Evolutionary conservation across 169 alveolate species (phyloP), one percentile per base, ranked within the genome.

Genomic region (Plasmodium blacklocki): DNA sequence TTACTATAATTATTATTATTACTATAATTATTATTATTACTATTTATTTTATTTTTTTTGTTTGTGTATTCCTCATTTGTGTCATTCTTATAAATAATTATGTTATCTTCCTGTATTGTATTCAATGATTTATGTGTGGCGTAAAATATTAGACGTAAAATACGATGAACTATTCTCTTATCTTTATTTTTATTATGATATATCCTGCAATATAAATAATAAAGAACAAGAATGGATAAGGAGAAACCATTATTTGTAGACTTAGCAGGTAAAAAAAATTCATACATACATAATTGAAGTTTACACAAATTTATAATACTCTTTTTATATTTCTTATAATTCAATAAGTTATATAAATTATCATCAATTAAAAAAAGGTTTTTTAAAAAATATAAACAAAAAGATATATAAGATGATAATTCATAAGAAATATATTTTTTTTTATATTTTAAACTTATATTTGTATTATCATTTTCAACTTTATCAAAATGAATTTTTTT

Each of bases 371-470:
- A 39, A 45, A 66, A 5, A 49, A 76, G n/a, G 4, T 45, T 76
- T 49, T 76, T 76, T 50, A 76, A 70, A 54, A 64, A 76, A 50
- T 76, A 70, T 49, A 76, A 43, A 39, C 78, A 76, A 64, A 76
- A 76, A 26, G 89, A 18, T 26, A 76, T 64, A 76, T 76, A 29
- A 23, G 52, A 32, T 12, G 75, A 50, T 15, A 26, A 3, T 19
- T 76, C 9, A 32, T 73, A 47, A 14, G 43, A 7, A 68, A 76
- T 63, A 76, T 76, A 39, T 64, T 64, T 56, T 18, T 52, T 52
- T 15, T 15, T 56, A 15, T 56, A 15, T 15, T 56, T 1, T 8
- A 8, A 15, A 15, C 1, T 9, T 21, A 56, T 56, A 15, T 56
- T 1, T n/a, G 64, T 15, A 56, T 56, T 9, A 56, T 8, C 18